Base-by-base conservation (phyloP, 805 yeast species). In the Ogataea wickerhamii region DNA sequence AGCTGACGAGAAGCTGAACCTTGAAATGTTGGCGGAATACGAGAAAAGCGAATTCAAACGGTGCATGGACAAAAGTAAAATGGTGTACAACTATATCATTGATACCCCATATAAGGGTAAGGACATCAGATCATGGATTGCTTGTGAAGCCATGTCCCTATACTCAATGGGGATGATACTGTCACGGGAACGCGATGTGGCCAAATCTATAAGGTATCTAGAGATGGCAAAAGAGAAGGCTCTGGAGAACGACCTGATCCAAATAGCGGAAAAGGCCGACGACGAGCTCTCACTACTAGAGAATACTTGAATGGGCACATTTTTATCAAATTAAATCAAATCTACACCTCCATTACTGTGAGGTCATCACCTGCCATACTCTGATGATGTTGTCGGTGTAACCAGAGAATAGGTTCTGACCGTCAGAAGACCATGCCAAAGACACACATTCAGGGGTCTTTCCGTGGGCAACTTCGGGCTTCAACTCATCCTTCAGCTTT, bases 311-410 rank as follows among this genome's bases (percentile, higher is more conserved):
- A 20, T 20, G 25, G 40, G 41, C 42, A 37, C 39, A 36, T 36
- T 38, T 37, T 38, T 34, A 47, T 33, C 30, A 34, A 38, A 38
- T 37, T 26, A 36, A 23, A 37, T 35, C 35, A 45, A 36, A 32
- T 32, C 37, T 49, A 41, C 48, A 44, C 46, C 31, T 36, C 38
- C 55, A 45, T 58, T 63, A 65, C 51, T 64, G 61, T 53, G 82
- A 73, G 75, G 94, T 87, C 98, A 93, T 93, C 64, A 93, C 96
- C 83, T 93, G 98, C 98, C 98, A 93, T 74, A 93, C 99, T 79
- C 99, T 91, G 81, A 93, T 91, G 70, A 85, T 80, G 80, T 87
- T 87, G 76, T 93, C 99, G 66, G 97, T 89, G 96, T 93, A 93
- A 81, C 99, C 99, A 63, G 98, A 96, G 71, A 87, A 93, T 74